Evolutionary conservation across 441 rosid genomes (phyloP).

Genomic region (Syzygium syzygioides): DNA sequence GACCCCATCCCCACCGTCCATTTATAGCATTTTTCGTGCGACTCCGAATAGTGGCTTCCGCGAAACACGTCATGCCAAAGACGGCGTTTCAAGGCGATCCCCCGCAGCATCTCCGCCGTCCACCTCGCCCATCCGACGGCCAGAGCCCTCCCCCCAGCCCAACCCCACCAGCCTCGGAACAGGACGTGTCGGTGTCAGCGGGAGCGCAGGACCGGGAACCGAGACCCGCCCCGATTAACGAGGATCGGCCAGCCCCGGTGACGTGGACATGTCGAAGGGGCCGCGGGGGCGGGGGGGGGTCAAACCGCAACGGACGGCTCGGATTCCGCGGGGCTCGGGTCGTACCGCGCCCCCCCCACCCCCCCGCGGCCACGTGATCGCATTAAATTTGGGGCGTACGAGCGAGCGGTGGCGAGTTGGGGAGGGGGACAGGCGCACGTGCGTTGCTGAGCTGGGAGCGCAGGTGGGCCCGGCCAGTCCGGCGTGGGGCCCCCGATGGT

Average conservation of each 20-base stretch:
- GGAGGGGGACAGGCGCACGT: background rate
- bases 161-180: background rate
- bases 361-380: background rate
- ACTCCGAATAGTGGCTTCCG: conserved; percentile 6
- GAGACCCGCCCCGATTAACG: conserved; percentile 3
- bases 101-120: conserved; percentile 8
- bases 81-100: conserved; percentile 12
- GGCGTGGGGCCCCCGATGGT: too few species aligned
- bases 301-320: conserved; percentile 9
- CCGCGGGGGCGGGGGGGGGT: background rate
- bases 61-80: conserved; percentile 15
- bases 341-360: background rate
- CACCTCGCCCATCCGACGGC: background rate
- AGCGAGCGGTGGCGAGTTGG: background rate
- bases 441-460: conserved; percentile 23
- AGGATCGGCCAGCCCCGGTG: background rate
- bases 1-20: background rate
- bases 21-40: background rate
- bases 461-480: background rate
- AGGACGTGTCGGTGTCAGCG: conserved; percentile 20
- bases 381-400: background rate
- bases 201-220: conserved; percentile 17
- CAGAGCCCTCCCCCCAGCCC: background rate
- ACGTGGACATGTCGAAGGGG: background rate
- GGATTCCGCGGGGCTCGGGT: background rate